Percentiles rank a stretch among this genome's conserved stretches.
phyloP scores from a whole-genome alignment of 2,329 filamentous ascomycete species.

The Aureobasidium sp. region DNA sequence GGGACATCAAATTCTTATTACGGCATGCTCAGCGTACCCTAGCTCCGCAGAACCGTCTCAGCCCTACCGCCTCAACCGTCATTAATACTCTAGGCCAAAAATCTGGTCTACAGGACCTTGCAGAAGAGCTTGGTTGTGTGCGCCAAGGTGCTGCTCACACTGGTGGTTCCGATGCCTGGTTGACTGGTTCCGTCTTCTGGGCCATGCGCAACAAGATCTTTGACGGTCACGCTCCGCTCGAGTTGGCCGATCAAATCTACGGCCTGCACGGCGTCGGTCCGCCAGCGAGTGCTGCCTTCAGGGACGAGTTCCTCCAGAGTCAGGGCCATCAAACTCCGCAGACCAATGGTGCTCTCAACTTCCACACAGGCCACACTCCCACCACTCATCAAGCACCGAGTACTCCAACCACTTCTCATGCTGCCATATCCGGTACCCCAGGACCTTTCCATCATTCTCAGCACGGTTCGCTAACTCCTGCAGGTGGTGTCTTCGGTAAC shows the following conservation, averaged over 20 bases:
- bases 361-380: constrained; percentile 31
- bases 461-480: constrained; percentile 8
- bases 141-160: constrained; percentile 82
- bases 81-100: constrained; percentile 82
- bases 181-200: constrained; percentile 94
- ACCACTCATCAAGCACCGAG: constrained; percentile 45
- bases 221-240: constrained; percentile 67
- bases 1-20: constrained; percentile 96
- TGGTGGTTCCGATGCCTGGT: constrained; percentile 84
- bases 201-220: constrained; percentile 85
- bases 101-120: constrained; percentile 85
- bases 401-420: constrained; percentile 55
- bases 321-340: constrained; percentile 37
- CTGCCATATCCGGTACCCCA: constrained; percentile 33
- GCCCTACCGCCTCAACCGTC: constrained; percentile 61
- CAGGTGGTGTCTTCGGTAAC: constrained; percentile 11
- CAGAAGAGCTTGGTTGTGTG: constrained; percentile 85
- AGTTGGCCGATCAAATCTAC: constrained; percentile 86
- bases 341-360: constrained; percentile 21
- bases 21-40: constrained; percentile 62
- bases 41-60: constrained; percentile 34
- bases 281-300: constrained; percentile 46
- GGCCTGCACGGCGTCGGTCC: constrained; percentile 60
- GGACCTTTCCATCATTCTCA: constrained; percentile 12
- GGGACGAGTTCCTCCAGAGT: constrained; percentile 26